Base-by-base conservation (phyloP, 192 early-diverging fungal genomes). In the Thamnidium elegans region DNA sequence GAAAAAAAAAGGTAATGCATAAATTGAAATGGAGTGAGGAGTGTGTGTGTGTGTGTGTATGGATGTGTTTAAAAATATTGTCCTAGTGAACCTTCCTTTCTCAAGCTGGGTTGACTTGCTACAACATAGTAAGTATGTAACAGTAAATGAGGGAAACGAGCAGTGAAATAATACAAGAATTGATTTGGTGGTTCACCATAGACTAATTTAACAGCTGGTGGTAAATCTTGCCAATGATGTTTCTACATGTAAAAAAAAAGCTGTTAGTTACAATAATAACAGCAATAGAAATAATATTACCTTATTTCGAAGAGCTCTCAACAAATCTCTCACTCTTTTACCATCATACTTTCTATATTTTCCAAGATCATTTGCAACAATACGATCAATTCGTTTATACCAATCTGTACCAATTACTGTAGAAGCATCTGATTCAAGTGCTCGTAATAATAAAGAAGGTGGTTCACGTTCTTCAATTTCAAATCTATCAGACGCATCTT, bases 201-300 rank as follows among this genome's bases (percentile, higher is more conserved):
- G 1, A 89, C 77, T 44, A 83, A 78, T 65, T 92, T 86, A 17
- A 93, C 89, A 66, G 86, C 78, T 32, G 74, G 71, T 4, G 92
- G 86, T 63, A 97, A 77, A 72, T 98, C 96, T 71, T 95, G 94
- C 74, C 93, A 98, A 70, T 98, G 96, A 68, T 96, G 93, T 89
- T 97, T 97, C 90, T 92, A 70, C 30, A 17, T 3, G 42, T 19
- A 50, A 14, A 50, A 0, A 61, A 31, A 21, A 19, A 51, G 42
- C 9, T 19, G 62, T 3, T 17, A 46, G 23, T n/a, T n/a, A n/a
- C 17, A 26, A 21, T 32, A 47, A 17, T 45, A 34, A 50, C 20
- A 14, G 13, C n/a, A 5, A 14, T 46, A 17, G 0, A 19, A 9
- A 9, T 44, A 54, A 54, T 11, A 15, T 69, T 79, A 93, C 91